phyloP scores from a whole-genome alignment of 2,329 filamentous ascomycete genomes.

The Fusarium oxysporum region DNA sequence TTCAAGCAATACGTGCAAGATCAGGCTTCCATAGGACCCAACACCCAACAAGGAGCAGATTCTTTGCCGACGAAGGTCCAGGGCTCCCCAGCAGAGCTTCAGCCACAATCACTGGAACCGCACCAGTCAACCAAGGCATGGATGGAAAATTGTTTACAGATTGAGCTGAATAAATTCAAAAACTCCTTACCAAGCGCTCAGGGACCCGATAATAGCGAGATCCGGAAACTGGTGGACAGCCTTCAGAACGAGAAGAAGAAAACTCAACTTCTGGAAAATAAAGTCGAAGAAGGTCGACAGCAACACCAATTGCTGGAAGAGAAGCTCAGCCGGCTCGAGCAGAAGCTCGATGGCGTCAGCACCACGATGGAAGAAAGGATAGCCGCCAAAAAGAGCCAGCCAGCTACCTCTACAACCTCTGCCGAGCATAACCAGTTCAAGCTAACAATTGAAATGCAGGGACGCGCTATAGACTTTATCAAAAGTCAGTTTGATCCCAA shows the following conservation, averaged over 20 bases:
- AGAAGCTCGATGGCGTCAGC: constrained; percentile 39
- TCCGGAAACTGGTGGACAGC: constrained; percentile 15
- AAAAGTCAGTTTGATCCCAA: neutral
- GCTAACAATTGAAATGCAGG: constrained; percentile 11
- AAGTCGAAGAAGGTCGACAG: constrained; percentile 5
- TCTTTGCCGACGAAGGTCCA: neutral
- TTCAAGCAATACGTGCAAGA: constrained; percentile 4
- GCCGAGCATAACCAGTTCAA: neutral
- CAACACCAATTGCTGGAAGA: constrained; percentile 30
- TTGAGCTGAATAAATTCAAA: constrained; percentile 33
- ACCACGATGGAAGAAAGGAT: neutral
- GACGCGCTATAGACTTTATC: constrained; percentile 5
- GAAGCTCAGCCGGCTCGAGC: constrained; percentile 40
- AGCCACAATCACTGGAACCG: constrained; percentile 11
- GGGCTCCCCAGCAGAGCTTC: neutral
- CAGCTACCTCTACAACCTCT: neutral
- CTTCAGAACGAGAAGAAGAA: constrained; percentile 30
- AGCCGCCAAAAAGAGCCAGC: neutral
- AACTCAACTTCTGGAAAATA: constrained; percentile 21
- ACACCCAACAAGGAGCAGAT: neutral
- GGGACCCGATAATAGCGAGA: constrained; percentile 5
- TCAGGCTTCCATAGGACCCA: neutral
- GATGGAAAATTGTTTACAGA: constrained; percentile 12
- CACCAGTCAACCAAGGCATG: constrained; percentile 5
- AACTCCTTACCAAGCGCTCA: neutral